These are phyloP conservation scores for Hypoxylon sp. DNA, from an alignment of 2,329 filamentous ascomycete species.

Conservation along the genomic window DNA sequence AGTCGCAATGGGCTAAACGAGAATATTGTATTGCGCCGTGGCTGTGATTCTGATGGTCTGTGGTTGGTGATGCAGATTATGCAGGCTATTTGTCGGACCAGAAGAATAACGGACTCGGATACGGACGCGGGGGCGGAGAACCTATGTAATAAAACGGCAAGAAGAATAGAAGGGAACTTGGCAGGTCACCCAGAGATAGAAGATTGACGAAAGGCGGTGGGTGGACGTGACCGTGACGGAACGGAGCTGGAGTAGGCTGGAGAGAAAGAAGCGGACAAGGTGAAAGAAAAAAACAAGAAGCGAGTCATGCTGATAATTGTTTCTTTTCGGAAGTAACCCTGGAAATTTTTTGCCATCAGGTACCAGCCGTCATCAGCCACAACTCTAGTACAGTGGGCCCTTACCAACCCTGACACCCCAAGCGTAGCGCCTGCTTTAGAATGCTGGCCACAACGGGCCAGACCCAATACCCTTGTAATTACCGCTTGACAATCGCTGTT, in stretches of 20 bases:
- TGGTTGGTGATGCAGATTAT: conserved; percentile 11
- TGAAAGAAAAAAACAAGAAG: conserved; percentile 32
- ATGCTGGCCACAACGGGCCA: conserved; percentile 9
- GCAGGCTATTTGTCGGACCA: conserved; percentile 22
- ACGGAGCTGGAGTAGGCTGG: conserved; percentile 51
- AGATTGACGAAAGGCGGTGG: conserved; percentile 51
- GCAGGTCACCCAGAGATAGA: conserved; percentile 51
- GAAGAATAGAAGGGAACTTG: conserved; percentile 50
- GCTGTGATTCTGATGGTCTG: conserved; percentile 26
- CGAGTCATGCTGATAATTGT: conserved; percentile 33
- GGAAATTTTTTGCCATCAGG: conserved; percentile 31
- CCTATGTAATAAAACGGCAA: conserved; percentile 44
- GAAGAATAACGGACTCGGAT: conserved; percentile 19
- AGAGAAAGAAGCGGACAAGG: conserved; percentile 43
- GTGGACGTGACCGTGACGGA: conserved; percentile 52
- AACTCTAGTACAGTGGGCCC: not conserved
- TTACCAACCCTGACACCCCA: not conserved
- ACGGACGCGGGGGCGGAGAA: conserved; percentile 33
- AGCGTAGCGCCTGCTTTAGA: not conserved
- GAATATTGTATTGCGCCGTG: conserved; percentile 27
- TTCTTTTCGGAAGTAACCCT: conserved; percentile 15
- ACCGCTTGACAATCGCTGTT: conserved; percentile 4
- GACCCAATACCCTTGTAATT: conserved; percentile 23
- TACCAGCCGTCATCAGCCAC: conserved; percentile 25
- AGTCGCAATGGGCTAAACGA: conserved; percentile 18